Percentiles rank a stretch among this genome's conserved stretches.
Conservation (phyloP, 2,329 filamentous ascomycete species). For the Neoascochyta sp. region DNA sequence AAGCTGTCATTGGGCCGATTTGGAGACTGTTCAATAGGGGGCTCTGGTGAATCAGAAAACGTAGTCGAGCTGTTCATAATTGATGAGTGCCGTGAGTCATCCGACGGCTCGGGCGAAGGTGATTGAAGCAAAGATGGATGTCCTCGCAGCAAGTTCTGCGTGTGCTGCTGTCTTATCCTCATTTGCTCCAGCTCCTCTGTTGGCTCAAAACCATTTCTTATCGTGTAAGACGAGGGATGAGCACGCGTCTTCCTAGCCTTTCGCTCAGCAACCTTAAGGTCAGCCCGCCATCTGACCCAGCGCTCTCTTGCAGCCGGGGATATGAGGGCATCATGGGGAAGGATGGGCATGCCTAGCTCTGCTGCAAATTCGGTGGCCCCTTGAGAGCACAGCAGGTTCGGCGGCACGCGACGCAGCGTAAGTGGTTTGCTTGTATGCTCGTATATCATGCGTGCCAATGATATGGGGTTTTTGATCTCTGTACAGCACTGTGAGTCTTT, state of each 20-base stretch:
- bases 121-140: constrained; percentile 11
- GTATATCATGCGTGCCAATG: constrained; percentile 76
- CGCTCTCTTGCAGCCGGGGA: constrained; percentile 75
- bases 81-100: constrained; percentile 15
- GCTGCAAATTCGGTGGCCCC: constrained; percentile 85
- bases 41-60: constrained; percentile 12
- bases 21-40: constrained; percentile 16
- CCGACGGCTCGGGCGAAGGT: constrained; percentile 21
- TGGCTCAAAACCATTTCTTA: constrained; percentile 15
- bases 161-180: constrained; percentile 35
- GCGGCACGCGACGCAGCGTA: constrained; percentile 84
- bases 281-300: constrained; percentile 70
- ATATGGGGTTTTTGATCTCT: constrained; percentile 93
- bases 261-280: constrained; percentile 61
- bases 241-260: constrained; percentile 37
- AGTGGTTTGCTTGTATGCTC: constrained; percentile 71
- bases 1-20: constrained; percentile 18
- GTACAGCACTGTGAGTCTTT: constrained; percentile 14
- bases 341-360: constrained; percentile 68
- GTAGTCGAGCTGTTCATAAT: constrained; percentile 10
- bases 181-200: constrained; percentile 24
- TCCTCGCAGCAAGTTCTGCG: constrained; percentile 27
- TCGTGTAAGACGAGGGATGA: constrained; percentile 27
- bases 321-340: constrained; percentile 74
- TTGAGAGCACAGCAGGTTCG: constrained; percentile 82